Evolutionary conservation across 768 basidiomycete genomes (phyloP).

Genomic region (Suillus subalutaceus): DNA sequence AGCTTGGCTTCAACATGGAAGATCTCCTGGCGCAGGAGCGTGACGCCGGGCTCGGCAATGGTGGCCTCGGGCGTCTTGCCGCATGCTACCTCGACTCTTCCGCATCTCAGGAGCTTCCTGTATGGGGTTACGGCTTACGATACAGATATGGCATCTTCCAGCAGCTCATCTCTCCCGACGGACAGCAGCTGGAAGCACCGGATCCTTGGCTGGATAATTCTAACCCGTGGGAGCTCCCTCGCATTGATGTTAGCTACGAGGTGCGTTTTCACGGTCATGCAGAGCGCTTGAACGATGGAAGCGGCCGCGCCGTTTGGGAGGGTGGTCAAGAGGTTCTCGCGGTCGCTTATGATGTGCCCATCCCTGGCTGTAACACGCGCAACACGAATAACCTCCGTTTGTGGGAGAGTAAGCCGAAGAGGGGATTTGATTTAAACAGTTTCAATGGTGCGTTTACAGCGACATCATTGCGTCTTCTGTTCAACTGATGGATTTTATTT

Average conservation of each 20-base stretch:
- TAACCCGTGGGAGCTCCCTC: conserved; percentile 88
- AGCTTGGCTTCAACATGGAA: conserved; percentile 90
- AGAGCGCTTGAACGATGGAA: conserved; percentile 63
- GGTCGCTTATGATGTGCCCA: conserved; percentile 92
- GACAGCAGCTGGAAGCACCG: conserved; percentile 85
- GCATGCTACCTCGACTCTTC: conserved; percentile 97
- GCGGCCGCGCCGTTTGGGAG: conserved; percentile 68
- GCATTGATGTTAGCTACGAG: conserved; percentile 82
- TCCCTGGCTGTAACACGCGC: conserved; percentile 79
- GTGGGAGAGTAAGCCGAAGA: conserved; percentile 86
- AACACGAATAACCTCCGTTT: conserved; percentile 89
- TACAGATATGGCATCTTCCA: conserved; percentile 98
- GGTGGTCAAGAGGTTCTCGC: conserved; percentile 96
- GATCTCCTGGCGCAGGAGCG: conserved; percentile 88
- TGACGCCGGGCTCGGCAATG: conserved; percentile 94
- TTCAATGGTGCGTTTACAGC: conserved; percentile 73
- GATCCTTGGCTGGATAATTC: conserved; percentile 91
- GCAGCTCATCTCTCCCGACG: conserved; percentile 83
- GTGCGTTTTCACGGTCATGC: conserved; percentile 89
- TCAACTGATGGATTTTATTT: not conserved
- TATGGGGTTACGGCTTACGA: conserved; percentile 94
- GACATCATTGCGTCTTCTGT: not conserved
- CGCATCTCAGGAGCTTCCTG: conserved; percentile 86
- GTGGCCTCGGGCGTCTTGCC: conserved; percentile 93
- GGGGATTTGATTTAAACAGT: conserved; percentile 90